These are phyloP conservation scores for Tylopilus plumbeoviolaceoides DNA, from an alignment of 768 basidiomycete genomes.

Conservation along the genomic window DNA sequence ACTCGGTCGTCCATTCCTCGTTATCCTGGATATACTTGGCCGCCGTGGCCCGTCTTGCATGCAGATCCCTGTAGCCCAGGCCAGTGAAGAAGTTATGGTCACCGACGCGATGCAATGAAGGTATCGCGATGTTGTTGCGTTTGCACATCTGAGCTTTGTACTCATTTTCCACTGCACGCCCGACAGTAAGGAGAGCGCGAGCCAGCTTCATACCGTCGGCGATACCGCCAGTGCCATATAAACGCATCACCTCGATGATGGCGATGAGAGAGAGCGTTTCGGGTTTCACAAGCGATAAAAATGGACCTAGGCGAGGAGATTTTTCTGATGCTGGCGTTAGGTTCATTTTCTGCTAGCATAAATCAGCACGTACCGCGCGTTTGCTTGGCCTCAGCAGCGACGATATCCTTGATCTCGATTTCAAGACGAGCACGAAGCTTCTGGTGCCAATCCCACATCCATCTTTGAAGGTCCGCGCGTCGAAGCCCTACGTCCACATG, in stretches of 20 bases:
- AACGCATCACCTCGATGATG: constrained; percentile 83
- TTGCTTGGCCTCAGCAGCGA: constrained; percentile 32
- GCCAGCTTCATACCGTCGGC: constrained; percentile 86
- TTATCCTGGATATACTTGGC: constrained; percentile 60
- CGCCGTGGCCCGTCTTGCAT: constrained; percentile 61
- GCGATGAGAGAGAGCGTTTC: constrained; percentile 84
- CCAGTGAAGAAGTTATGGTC: constrained; percentile 50
- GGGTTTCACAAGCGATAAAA: constrained; percentile 68
- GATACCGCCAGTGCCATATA: constrained; percentile 75
- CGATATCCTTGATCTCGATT: constrained; percentile 47
- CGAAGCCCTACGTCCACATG: constrained; percentile 41
- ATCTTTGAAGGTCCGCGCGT: constrained; percentile 52
- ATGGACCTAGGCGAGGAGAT: constrained; percentile 51
- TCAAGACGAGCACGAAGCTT: constrained; percentile 50
- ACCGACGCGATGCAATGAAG: constrained; percentile 28
- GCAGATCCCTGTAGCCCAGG: constrained; percentile 56
- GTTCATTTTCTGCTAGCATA: neutral
- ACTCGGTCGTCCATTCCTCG: constrained; percentile 73
- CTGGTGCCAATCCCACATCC: constrained; percentile 88
- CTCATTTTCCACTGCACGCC: constrained; percentile 84
- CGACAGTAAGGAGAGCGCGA: constrained; percentile 73
- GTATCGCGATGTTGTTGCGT: constrained; percentile 53
- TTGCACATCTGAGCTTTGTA: constrained; percentile 82
- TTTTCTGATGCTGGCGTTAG: constrained; percentile 7
- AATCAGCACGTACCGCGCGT: constrained; percentile 16